Evolutionary conservation across 2,329 filamentous ascomycete genomes (phyloP).

Genomic region (Neopestalotiopsis sp.): DNA sequence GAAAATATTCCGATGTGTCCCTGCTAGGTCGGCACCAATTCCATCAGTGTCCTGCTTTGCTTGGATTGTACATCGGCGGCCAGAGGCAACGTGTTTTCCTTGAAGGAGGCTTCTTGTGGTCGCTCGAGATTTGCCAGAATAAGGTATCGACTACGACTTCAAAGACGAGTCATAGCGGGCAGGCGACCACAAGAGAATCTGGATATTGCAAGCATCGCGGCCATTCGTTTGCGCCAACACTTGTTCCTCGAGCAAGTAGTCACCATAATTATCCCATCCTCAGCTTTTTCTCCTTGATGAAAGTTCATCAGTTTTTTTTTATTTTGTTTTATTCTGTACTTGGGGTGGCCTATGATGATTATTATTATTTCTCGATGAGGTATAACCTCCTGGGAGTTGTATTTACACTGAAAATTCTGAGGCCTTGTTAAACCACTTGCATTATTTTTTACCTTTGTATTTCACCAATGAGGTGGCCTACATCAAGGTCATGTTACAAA

Average conservation of each 20-base stretch:
- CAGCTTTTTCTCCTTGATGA: not conserved
- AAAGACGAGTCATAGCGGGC: too few species aligned
- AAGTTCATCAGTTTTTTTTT: slow-evolving; percentile 12
- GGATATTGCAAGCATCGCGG: not conserved
- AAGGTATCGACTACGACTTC: not conserved
- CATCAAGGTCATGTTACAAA: not conserved
- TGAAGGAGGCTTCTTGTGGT: too few species aligned
- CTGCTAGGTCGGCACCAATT: not conserved
- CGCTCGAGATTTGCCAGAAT: not conserved
- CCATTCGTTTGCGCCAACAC: not conserved
- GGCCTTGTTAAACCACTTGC: slow-evolving; percentile 11
- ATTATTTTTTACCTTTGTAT: not conserved
- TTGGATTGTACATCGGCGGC: too few species aligned
- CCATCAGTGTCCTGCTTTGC: too few species aligned
- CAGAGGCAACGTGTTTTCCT: too few species aligned
- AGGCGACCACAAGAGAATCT: too few species aligned
- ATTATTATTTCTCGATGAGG: slow-evolving; percentile 21
- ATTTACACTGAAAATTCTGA: slow-evolving; percentile 26
- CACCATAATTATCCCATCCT: not conserved
- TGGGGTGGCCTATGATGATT: slow-evolving; percentile 23
- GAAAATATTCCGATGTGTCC: too few species aligned
- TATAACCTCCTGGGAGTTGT: slow-evolving; percentile 21
- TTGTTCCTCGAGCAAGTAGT: not conserved
- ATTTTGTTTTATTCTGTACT: not conserved
- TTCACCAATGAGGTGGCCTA: not conserved